These are phyloP conservation scores for Tolypocladium inflatum DNA, from an alignment of 2,329 filamentous ascomycete genomes.

Conservation along the genomic window DNA sequence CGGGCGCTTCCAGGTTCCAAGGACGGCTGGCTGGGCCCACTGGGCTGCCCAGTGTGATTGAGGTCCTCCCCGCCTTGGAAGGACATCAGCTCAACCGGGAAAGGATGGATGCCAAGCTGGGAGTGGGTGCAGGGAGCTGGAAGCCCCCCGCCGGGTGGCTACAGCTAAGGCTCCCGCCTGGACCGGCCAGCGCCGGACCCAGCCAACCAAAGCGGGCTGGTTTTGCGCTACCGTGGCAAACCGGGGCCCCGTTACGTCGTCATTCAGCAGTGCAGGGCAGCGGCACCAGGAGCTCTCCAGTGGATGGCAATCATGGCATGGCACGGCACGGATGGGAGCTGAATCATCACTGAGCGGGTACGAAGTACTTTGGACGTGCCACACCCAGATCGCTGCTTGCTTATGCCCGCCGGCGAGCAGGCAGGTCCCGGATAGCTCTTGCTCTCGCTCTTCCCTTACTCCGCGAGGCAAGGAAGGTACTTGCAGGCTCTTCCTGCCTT, in stretches of 20 bases:
- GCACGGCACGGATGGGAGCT: background rate
- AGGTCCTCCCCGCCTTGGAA: too few species aligned
- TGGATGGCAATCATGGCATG: background rate
- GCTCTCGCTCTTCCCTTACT: background rate
- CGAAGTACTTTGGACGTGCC: background rate
- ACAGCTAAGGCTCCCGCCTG: background rate
- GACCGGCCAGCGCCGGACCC: background rate
- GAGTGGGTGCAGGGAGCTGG: background rate
- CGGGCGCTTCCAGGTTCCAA: background rate
- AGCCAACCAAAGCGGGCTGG: conserved; percentile 1
- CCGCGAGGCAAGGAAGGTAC: background rate
- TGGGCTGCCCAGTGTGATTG: too few species aligned
- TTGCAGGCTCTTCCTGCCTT: background rate
- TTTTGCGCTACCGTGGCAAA: background rate
- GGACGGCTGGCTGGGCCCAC: background rate
- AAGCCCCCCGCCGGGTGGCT: background rate
- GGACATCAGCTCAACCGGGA: too few species aligned
- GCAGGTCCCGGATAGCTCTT: background rate
- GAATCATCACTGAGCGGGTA: background rate
- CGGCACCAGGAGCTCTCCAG: background rate
- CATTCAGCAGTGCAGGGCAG: conserved; percentile 4
- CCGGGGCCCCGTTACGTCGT: conserved; percentile 6
- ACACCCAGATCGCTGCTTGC: background rate
- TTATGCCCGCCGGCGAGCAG: background rate
- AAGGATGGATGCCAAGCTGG: too few species aligned